Percentiles rank a stretch among this genome's conserved stretches.
Conservation (phyloP, 768 basidiomycete genomes). For the Serendipita vermifera region DNA sequence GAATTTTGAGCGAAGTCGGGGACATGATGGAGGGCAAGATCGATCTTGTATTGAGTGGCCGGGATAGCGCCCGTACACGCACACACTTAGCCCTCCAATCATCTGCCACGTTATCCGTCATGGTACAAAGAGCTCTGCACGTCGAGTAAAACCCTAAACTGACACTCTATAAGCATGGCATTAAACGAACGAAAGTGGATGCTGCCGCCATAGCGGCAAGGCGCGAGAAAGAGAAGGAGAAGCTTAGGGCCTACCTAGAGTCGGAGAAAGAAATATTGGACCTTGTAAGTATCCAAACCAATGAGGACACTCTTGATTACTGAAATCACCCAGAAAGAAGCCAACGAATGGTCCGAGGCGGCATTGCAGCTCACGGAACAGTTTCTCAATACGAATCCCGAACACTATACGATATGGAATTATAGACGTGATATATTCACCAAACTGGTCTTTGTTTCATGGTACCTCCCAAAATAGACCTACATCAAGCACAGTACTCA, state of each 20-base stretch:
- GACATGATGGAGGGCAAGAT: neutral
- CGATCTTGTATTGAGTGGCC: too few species aligned
- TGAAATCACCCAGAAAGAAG: slow-evolving; percentile 68
- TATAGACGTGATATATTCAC: slow-evolving; percentile 72
- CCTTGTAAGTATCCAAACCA: slow-evolving; percentile 34
- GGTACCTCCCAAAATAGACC: slow-evolving; percentile 29
- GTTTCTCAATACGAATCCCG: slow-evolving; percentile 76
- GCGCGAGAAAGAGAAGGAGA: slow-evolving; percentile 55
- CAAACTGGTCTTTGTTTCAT: slow-evolving; percentile 51
- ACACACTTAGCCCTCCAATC: too few species aligned
- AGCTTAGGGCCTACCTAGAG: slow-evolving; percentile 62
- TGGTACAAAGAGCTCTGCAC: too few species aligned
- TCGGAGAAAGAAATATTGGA: slow-evolving; percentile 50
- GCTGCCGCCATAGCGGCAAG: slow-evolving; percentile 51
- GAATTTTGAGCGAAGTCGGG: slow-evolving; percentile 22
- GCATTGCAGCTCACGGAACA: slow-evolving; percentile 65
- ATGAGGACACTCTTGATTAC: neutral
- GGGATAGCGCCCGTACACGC: too few species aligned
- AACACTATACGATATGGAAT: slow-evolving; percentile 96
- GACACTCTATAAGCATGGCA: too few species aligned
- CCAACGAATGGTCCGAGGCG: slow-evolving; percentile 53
- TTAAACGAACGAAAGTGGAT: slow-evolving; percentile 49
- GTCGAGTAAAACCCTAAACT: too few species aligned
- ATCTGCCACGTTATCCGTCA: too few species aligned
- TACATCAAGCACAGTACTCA: neutral